Percentiles rank a stretch among this genome's conserved stretches.
Conservation (phyloP, 257 asterid species). For the Lycium barbarum region DNA sequence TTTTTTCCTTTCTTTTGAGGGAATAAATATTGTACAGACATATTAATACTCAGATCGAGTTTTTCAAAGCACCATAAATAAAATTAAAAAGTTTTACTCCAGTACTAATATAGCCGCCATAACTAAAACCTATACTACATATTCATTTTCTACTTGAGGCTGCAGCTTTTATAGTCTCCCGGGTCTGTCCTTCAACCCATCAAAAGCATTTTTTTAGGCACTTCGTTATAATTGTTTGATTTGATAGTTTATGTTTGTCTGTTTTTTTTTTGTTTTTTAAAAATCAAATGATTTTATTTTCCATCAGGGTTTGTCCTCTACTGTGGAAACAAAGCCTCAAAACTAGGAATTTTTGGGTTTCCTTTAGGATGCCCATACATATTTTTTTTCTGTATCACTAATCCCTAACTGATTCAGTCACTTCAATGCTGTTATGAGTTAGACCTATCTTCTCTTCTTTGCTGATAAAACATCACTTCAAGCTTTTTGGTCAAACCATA, state of each 20-base stretch:
- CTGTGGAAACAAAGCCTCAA: conserved; percentile 53
- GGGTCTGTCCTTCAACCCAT: conserved; percentile 13
- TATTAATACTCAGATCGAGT: conserved; percentile 26
- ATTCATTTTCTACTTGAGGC: conserved; percentile 25
- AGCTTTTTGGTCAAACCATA: conserved; percentile 31
- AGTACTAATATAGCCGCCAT: conserved; percentile 58
- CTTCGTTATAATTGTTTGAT: conserved; percentile 3
- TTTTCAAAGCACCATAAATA: conserved; percentile 25
- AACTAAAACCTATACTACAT: conserved; percentile 37
- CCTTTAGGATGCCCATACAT: not conserved
- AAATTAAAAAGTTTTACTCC: not conserved
- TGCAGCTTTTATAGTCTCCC: conserved; percentile 7
- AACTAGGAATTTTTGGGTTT: conserved; percentile 20
- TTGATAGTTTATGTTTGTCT: conserved; percentile 18
- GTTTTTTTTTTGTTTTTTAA: conserved; percentile 34
- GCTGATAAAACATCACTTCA: conserved; percentile 44
- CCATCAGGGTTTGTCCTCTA: conserved; percentile 55
- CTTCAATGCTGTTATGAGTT: conserved; percentile 49
- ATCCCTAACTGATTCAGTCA: conserved; percentile 65
- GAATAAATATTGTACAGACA: conserved; percentile 34
- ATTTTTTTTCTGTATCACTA: conserved; percentile 34
- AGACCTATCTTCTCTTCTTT: conserved; percentile 23
- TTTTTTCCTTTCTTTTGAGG: conserved; percentile 55
- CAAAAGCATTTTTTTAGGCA: not conserved
- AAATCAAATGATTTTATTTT: conserved; percentile 38